Conservation (phyloP, 73 alveolate genomes). For the Symbiodinium pilosum region DNA sequence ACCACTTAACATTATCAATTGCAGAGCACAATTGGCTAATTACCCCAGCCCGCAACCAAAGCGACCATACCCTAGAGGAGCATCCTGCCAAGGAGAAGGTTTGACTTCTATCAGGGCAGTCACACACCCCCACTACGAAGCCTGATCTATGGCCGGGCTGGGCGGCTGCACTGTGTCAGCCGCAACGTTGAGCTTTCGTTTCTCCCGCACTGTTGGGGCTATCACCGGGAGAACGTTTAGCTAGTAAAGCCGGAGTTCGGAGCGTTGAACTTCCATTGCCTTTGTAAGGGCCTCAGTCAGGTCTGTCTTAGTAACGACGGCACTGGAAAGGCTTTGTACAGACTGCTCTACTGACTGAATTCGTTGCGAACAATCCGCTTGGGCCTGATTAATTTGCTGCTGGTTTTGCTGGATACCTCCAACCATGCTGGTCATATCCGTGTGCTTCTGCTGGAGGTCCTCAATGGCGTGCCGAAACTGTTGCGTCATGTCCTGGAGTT, state of each 20-base stretch:
- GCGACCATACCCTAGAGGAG: not conserved
- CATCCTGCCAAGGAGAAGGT: not conserved
- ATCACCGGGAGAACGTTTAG: not conserved
- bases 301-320: not conserved
- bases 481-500: not conserved
- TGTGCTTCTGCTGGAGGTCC: not conserved
- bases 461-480: not conserved
- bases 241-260: not conserved
- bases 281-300: not conserved
- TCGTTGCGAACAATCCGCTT: not conserved
- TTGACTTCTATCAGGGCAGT: not conserved
- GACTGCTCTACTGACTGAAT: not conserved
- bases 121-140: not conserved
- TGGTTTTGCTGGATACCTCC: not conserved
- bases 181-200: not conserved
- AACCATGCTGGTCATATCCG: not conserved
- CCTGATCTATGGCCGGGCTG: not conserved
- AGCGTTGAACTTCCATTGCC: not conserved
- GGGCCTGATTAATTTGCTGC: not conserved
- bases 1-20: not conserved
- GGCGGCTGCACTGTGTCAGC: conserved; percentile 3
- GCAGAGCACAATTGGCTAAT: not conserved
- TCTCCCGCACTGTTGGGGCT: not conserved
- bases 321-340: not conserved
- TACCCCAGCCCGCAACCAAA: not conserved